Evolutionary conservation across 1,284 basidiomycete species (phyloP), one percentile per base, ranked within the genome.

Genomic region (Cutaneotrichosporon cutaneum): DNA sequence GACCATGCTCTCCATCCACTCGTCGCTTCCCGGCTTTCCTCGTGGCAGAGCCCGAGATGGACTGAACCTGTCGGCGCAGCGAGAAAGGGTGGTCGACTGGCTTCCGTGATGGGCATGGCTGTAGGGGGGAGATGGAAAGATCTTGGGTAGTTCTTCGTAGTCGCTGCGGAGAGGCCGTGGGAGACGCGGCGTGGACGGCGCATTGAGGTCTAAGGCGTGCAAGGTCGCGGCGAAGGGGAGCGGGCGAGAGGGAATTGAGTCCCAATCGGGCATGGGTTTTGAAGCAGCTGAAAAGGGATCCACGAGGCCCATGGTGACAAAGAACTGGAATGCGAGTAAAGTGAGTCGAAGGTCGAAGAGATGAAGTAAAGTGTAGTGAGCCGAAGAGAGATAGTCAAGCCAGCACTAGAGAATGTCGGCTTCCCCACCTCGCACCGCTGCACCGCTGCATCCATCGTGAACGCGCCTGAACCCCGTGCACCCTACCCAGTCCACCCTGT

Each of bases 221-320:
- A 76, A 62, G 5, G 76, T 78, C 0, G 72, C 74, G 10, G 73
- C 76, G 65, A 77, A 79, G 5, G 45, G 69, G 1, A 78, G 65
- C 1, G 77, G 77, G 14, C 65, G 59, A 11, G 72, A 74, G 8
- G 75, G 73, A 2, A 72, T 62, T 1, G 70, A 58, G 48, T 76
- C 72, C 60, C 68, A 68, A 16, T 72, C 69, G 32, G 68, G 66
- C 58, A 78, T 72, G 0, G 76, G 75, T 60, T 72, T 69, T n/a
- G 71, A 75, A 2, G 75, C 68, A 7, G 71, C 77, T 3, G 77
- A 72, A 58, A 77, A 74, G 1, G 76, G 77, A 63, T 79, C 76
- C 10, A 72, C 57, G 4, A 70, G 69, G 21, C 68, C 70, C 73
- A 74, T 72, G 9, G 48, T 27, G 27, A 4, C 26, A n/a, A 18